These are phyloP conservation scores for Leptographium lundbergii DNA, from an alignment of 2,329 filamentous ascomycete genomes.

Conservation along the genomic window DNA sequence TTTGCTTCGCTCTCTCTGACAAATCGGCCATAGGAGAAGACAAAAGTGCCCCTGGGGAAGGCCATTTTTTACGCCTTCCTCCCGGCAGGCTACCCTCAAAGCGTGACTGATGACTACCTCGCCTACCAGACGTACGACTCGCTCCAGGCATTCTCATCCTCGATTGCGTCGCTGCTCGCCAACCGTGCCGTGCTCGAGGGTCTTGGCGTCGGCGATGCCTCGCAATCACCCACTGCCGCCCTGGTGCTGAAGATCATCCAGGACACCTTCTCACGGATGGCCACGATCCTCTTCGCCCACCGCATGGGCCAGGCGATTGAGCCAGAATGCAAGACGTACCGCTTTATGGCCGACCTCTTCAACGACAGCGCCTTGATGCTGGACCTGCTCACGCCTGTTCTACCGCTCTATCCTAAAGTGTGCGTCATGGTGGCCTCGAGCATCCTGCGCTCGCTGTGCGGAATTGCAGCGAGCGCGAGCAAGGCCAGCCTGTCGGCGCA, in stretches of 20 bases:
- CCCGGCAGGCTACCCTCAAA: conserved; percentile 77
- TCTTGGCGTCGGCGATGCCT: conserved; percentile 72
- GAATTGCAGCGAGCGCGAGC: conserved; percentile 77
- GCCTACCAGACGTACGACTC: conserved; percentile 62
- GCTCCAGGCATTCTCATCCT: conserved; percentile 72
- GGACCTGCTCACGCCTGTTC: conserved; percentile 67
- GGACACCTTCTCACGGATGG: conserved; percentile 66
- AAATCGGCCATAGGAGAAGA: conserved; percentile 18
- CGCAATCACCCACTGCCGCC: conserved; percentile 66
- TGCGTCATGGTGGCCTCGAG: conserved; percentile 36
- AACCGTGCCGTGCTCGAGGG: conserved; percentile 69
- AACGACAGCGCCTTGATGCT: conserved; percentile 79
- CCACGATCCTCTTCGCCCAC: conserved; percentile 79
- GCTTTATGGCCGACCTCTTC: conserved; percentile 75
- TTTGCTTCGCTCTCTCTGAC: neutral
- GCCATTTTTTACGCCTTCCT: conserved; percentile 59
- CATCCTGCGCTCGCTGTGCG: conserved; percentile 55
- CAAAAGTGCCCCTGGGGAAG: conserved; percentile 23
- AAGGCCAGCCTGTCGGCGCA: conserved; percentile 88
- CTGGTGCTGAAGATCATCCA: conserved; percentile 74
- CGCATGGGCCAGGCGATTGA: conserved; percentile 71
- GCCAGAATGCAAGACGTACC: conserved; percentile 82
- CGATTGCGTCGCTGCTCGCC: conserved; percentile 67
- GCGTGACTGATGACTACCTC: conserved; percentile 74
- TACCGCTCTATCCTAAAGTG: conserved; percentile 43